Percentiles rank a stretch among this genome's conserved stretches.
Conservation (phyloP, 441 rosid species). For the Corymbia calophylla region DNA sequence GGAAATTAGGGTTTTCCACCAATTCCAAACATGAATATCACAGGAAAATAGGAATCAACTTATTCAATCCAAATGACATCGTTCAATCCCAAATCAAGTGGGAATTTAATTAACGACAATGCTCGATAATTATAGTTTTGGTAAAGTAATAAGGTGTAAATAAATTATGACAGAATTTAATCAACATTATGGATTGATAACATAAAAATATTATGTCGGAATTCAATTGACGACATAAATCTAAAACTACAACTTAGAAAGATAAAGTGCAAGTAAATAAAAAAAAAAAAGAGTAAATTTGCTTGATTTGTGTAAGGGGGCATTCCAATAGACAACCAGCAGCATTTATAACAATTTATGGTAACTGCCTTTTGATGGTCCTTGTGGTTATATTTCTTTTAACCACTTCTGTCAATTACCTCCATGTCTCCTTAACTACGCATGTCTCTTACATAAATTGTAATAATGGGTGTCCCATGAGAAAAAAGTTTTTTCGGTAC, state of each 20-base stretch:
- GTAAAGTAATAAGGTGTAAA: no score
- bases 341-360: no score
- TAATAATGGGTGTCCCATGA: background rate
- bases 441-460: background rate
- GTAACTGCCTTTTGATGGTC: no score
- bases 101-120: background rate
- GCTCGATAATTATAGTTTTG: background rate
- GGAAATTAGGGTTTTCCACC: background rate
- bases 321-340: background rate
- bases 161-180: no score
- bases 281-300: background rate
- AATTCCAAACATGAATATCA: background rate
- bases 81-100: background rate
- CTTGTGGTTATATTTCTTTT: no score
- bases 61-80: background rate
- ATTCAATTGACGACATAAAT: no score
- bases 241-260: background rate
- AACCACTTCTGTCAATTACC: no score
- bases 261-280: background rate
- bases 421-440: background rate
- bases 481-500: no score
- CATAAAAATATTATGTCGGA: background rate
- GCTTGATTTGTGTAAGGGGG: background rate
- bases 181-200: background rate
- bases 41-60: background rate